These are phyloP conservation scores for Hippophae gyantsensis DNA, from an alignment of 306 rosid species.

Conservation along the genomic window DNA sequence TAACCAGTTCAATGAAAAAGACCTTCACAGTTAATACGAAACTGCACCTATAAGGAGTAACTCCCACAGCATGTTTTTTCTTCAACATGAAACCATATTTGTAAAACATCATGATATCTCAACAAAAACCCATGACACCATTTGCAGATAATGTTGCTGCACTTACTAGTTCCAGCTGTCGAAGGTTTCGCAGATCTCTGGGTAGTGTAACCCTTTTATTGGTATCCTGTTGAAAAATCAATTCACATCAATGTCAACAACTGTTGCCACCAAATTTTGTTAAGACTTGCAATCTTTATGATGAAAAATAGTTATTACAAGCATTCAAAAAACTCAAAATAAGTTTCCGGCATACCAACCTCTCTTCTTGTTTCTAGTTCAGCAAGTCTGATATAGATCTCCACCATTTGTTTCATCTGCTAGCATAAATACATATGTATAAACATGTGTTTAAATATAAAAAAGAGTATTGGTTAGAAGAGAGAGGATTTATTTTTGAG, in stretches of 20 bases:
- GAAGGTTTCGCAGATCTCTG: constrained; percentile 75
- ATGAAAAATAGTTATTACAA: constrained; percentile 17
- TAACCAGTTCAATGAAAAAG: no score
- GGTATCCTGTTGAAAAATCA: constrained; percentile 59
- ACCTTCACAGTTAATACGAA: no score
- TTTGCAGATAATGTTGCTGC: background rate
- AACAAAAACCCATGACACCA: no score
- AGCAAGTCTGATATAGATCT: constrained; percentile 89
- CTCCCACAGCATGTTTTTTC: no score
- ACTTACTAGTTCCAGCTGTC: constrained; percentile 75
- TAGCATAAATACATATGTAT: background rate
- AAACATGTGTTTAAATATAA: background rate
- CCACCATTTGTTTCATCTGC: constrained; percentile 92
- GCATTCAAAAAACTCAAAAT: constrained; percentile 11
- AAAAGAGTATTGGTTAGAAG: background rate
- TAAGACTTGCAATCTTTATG: background rate
- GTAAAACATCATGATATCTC: no score
- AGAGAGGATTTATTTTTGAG: background rate
- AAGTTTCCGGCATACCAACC: constrained; percentile 30
- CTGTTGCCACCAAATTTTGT: no score
- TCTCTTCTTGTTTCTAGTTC: constrained; percentile 84
- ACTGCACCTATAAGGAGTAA: no score
- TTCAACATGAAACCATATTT: no score
- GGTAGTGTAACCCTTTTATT: constrained; percentile 62
- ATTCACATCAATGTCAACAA: no score